A percentile compares a stretch with the other conserved stretches of the same genome.
Evolutionary conservation across 805 yeast species (phyloP).

Genomic region (Cyberlindnera meyerae): DNA sequence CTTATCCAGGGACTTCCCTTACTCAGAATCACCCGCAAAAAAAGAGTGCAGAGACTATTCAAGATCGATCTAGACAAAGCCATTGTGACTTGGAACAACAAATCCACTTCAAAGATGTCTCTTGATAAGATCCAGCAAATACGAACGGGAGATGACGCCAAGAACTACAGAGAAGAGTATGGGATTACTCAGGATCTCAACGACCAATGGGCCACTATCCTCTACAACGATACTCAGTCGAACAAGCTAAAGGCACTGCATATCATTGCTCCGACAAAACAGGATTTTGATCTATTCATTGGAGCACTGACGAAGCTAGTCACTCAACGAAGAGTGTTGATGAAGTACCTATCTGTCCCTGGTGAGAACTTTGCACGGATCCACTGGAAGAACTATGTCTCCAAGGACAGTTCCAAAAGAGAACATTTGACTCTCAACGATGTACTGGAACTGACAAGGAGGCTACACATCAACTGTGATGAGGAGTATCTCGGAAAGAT

Average conservation of each 20-base stretch:
- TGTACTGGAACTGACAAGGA: conserved; percentile 56
- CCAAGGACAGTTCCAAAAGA: conserved; percentile 31
- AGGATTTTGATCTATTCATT: conserved; percentile 51
- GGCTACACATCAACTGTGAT: conserved; percentile 71
- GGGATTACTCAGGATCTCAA: conserved; percentile 63
- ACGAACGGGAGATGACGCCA: conserved; percentile 64
- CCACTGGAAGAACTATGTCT: conserved; percentile 55
- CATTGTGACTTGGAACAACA: conserved; percentile 52
- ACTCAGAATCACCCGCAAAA: conserved; percentile 65
- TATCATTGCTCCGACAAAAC: conserved; percentile 54
- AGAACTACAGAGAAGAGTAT: conserved; percentile 81
- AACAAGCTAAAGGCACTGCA: conserved; percentile 75
- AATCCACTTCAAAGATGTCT: conserved; percentile 32
- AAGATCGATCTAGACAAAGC: conserved; percentile 53
- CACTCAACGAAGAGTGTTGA: conserved; percentile 53
- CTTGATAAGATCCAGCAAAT: conserved; percentile 64
- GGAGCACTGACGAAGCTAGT: conserved; percentile 51
- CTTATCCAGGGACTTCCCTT: conserved; percentile 56
- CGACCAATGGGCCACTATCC: conserved; percentile 73
- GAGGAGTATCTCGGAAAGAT: conserved; percentile 40
- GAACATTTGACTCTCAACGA: conserved; percentile 56
- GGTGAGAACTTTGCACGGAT: conserved; percentile 57
- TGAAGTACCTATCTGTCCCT: conserved; percentile 58
- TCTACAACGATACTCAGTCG: conserved; percentile 56
- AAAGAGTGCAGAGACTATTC: conserved; percentile 55